Evolutionary conservation across 768 basidiomycete species (phyloP).

Genomic region (Tulasnella sp.): DNA sequence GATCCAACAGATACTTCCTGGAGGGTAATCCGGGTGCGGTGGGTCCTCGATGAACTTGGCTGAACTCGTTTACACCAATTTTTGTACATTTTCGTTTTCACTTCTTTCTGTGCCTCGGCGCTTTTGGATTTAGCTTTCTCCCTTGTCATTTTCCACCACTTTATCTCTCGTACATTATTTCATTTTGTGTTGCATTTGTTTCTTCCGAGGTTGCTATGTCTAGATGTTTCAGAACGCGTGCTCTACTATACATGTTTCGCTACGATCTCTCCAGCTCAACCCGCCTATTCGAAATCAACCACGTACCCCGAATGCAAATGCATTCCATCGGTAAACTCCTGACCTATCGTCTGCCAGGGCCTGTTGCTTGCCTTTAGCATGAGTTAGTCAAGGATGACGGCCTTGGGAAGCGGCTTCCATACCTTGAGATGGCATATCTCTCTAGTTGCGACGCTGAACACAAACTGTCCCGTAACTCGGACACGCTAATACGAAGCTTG

Average conservation of each 20-base stretch:
- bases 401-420: no score
- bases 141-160: not conserved
- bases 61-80: not conserved
- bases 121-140: not conserved
- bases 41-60: not conserved
- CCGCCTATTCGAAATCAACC: not conserved
- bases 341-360: not conserved
- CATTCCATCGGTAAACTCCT: constrained; percentile 2
- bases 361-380: not conserved
- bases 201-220: not conserved
- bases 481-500: not conserved
- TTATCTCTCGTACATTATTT: not conserved
- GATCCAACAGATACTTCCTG: constrained; percentile 12
- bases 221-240: not conserved
- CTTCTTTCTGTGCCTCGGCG: not conserved
- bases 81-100: not conserved
- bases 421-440: not conserved
- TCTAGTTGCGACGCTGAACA: not conserved
- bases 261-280: not conserved
- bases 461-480: not conserved
- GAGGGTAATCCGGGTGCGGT: not conserved
- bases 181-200: not conserved
- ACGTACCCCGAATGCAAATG: not conserved
- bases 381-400: not conserved
- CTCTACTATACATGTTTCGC: not conserved